phyloP scores from a whole-genome alignment of 305 asterid genomes.

The Ilex paraguariensis region DNA sequence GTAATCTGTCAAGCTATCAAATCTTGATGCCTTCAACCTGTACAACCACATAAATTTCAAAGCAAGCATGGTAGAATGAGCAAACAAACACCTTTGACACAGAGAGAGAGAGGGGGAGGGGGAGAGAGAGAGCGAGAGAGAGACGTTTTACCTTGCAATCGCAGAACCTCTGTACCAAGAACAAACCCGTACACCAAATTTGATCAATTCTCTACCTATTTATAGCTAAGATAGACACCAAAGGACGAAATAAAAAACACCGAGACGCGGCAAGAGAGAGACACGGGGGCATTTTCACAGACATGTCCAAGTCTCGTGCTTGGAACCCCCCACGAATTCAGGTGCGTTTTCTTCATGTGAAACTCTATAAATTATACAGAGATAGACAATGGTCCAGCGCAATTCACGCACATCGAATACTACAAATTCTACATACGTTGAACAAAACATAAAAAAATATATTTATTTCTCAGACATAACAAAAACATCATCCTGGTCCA shows the following conservation, averaged over 20 bases:
- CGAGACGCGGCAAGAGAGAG: slow-evolving; percentile 17
- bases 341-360: slow-evolving; percentile 17
- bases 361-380: background rate
- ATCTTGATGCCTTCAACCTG: too few relatives aligned
- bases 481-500: slow-evolving; percentile 26
- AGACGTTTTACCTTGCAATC: too few relatives aligned
- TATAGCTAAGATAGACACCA: slow-evolving; percentile 25
- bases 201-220: background rate
- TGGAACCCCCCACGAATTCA: slow-evolving; percentile 29
- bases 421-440: slow-evolving; percentile 11
- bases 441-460: background rate
- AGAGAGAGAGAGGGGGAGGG: too few relatives aligned
- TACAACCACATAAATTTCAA: too few relatives aligned
- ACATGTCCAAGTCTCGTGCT: slow-evolving; percentile 35
- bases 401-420: slow-evolving; percentile 16
- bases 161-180: too few relatives aligned
- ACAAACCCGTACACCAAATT: background rate
- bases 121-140: too few relatives aligned
- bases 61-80: too few relatives aligned
- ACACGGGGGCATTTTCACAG: slow-evolving; percentile 18
- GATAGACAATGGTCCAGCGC: background rate
- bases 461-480: slow-evolving; percentile 27
- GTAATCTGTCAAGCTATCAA: too few relatives aligned
- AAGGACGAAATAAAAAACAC: background rate
- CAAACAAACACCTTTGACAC: too few relatives aligned